A percentile compares a stretch with the other conserved stretches of the same genome.
phyloP scores from a whole-genome alignment of 164 flowering plant species.

The Vitis cinerea region DNA sequence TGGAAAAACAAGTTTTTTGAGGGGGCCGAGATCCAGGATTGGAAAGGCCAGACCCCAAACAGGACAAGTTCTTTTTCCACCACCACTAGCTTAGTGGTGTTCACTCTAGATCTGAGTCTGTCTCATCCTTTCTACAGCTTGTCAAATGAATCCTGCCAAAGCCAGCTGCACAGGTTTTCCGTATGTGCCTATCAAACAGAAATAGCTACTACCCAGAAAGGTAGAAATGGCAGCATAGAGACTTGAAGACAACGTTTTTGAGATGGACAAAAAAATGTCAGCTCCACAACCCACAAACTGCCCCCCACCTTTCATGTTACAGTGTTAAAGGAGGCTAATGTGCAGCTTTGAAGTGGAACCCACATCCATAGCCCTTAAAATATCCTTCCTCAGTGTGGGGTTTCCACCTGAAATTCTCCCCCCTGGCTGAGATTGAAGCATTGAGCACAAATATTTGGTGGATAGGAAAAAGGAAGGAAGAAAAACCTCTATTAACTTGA shows the following conservation, averaged over 20 bases:
- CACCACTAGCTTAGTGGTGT: not conserved
- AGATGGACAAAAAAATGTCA: not conserved
- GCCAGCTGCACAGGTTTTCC: not conserved
- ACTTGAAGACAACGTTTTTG: not conserved
- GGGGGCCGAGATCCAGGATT: not conserved
- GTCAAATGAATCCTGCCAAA: not conserved
- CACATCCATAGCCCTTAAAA: not conserved
- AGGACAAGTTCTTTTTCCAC: not conserved
- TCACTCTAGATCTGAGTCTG: no score
- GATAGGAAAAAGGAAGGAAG: no score
- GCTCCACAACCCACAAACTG: not conserved
- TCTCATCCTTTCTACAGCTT: not conserved
- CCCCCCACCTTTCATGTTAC: not conserved
- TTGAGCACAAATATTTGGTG: not conserved
- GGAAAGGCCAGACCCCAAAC: not conserved
- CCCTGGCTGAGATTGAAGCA: not conserved
- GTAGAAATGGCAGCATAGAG: not conserved
- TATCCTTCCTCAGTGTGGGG: not conserved
- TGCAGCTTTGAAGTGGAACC: not conserved
- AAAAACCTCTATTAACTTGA: no score
- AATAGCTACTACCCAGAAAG: not conserved
- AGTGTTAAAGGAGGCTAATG: not conserved
- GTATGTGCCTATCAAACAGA: not conserved
- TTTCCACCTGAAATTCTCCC: not conserved
- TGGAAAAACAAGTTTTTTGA: not conserved